Evolutionary conservation across 2,329 filamentous ascomycete genomes (phyloP), one percentile per base, ranked within the genome.

Genomic region (Trichoderma atrobrunneum): DNA sequence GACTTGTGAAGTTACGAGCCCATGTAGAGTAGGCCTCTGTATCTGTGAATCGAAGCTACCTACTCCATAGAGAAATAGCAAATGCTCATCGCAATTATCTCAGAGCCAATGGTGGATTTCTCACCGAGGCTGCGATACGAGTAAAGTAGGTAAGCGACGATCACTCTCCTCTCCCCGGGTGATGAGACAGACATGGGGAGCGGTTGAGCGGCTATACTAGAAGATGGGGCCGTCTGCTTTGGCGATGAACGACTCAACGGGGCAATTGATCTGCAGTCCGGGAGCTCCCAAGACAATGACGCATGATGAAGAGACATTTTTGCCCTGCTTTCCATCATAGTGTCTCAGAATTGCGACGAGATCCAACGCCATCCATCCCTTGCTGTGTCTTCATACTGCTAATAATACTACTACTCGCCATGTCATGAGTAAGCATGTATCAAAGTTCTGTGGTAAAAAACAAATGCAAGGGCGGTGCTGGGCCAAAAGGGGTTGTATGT

Each of bases 181-280:
- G 65, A 68, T 59, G 36, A 69, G 66, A 69, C 57, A 69, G 66
- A 69, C 66, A 69, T 60, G 65, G 65, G 57, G 18, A 34, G 57
- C 57, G 18, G 21, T 54, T 54, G 28, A 56, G 43, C 43, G 65
- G 28, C 28, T 65, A 32, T 30, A 65, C 43, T 66, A 48, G 21
- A 36, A 24, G 21, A 26, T 18, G 51, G 28, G 48, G 14, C 48
- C n/a, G 63, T 21, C 21, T 24, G 16, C 21, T 59, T 66, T 67
- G 51, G 62, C 62, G 62, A 64, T n/a, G 51, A 57, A 67, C 48
- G 21, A 7, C 64, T 57, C 36, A 11, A 43, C 21, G 57, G 2
- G 57, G 66, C 57, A 61, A 69, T 28, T 69, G 66, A 69, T 69
- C 57, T 48, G n/a, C 66, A 43, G 26, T 3, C 7, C 30, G 56